Evolutionary conservation across 2,329 filamentous ascomycete genomes (phyloP).

Genomic region (Chaetomiaceae sp.): DNA sequence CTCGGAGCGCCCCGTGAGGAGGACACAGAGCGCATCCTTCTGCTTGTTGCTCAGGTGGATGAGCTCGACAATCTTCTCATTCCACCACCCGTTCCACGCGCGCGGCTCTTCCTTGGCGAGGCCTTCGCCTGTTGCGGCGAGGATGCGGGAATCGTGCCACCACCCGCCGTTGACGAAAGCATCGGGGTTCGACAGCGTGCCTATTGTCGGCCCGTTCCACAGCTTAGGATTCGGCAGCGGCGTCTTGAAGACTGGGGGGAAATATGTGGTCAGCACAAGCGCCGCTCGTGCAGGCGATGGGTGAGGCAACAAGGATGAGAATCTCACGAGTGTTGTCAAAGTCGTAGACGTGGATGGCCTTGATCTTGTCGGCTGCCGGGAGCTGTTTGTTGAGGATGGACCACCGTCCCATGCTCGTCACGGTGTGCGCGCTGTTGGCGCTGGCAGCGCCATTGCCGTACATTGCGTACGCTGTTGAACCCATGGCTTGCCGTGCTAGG

Average conservation of each 20-base stretch:
- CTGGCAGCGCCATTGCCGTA: conserved; percentile 24
- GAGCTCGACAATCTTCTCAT: conserved; percentile 79
- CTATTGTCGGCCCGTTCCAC: conserved; percentile 77
- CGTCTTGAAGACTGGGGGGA: conserved; percentile 71
- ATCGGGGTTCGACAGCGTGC: conserved; percentile 70
- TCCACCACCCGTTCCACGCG: conserved; percentile 95
- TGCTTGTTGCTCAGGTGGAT: conserved; percentile 78
- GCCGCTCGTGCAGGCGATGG: no score
- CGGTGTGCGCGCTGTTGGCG: conserved; percentile 42
- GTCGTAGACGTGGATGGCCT: conserved; percentile 86
- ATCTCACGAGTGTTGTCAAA: conserved; percentile 88
- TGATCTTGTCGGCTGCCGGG: conserved; percentile 67
- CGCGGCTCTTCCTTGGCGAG: conserved; percentile 74
- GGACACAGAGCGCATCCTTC: conserved; percentile 76
- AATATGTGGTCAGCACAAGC: not conserved
- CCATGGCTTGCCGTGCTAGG: conserved; percentile 23
- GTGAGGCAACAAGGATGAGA: not conserved
- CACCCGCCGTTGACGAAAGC: conserved; percentile 80
- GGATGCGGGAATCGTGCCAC: conserved; percentile 91
- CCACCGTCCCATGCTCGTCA: conserved; percentile 79
- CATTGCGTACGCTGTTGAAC: conserved; percentile 21
- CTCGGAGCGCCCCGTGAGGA: conserved; percentile 84
- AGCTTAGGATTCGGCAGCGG: conserved; percentile 84
- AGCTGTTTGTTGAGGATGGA: conserved; percentile 70
- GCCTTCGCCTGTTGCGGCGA: conserved; percentile 81